Evolutionary conservation across 2,329 filamentous ascomycete genomes (phyloP), one percentile per base, ranked within the genome.

Genomic region (Dactylellina parvicollis): DNA sequence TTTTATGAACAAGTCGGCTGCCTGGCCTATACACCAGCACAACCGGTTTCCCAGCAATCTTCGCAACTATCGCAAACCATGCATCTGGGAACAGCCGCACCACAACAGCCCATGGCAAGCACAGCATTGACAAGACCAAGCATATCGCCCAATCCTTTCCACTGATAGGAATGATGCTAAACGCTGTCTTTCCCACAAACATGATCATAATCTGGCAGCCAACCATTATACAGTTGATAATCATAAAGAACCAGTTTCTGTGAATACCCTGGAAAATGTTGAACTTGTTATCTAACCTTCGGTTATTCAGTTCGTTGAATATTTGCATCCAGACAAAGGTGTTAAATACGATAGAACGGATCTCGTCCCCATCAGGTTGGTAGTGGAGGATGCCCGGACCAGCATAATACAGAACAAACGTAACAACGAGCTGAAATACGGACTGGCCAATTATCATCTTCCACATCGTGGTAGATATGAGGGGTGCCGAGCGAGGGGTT

Each of bases 271-370:
- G 84, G 61, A 88, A 84, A 36, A 88, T 84, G 76, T 88, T 88
- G 80, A 88, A 83, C 67, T 84, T 83, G 80, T 88, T 88, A 77
- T 88, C 86, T 0, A 88, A 81, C 40, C 86, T 85, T 24, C 87
- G 84, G 77, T 86, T 87, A 80, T 78, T 80, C 46, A 67, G 85
- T 79, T 88, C 84, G 79, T 89, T 90, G 81, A 89, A 90, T 71
- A 90, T 88, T 77, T 90, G 88, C 83, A 90, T 86, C 87, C 88
- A 90, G 1, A 90, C 88, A 76, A 89, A 90, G 0, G 85, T 87
- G 80, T 90, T 90, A 82, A 90, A 90, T 49, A 90, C 85, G 66
- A 89, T 82, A 0, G 87, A 89, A 75, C 86, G 82, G 38, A 88
- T 81, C 75, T 85, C 78, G 9, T 76, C 77, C 64, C 79, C 81